Evolutionary conservation across 495 filamentous ascomycete species (phyloP).

Genomic region (Aspergillus nanangensis): DNA sequence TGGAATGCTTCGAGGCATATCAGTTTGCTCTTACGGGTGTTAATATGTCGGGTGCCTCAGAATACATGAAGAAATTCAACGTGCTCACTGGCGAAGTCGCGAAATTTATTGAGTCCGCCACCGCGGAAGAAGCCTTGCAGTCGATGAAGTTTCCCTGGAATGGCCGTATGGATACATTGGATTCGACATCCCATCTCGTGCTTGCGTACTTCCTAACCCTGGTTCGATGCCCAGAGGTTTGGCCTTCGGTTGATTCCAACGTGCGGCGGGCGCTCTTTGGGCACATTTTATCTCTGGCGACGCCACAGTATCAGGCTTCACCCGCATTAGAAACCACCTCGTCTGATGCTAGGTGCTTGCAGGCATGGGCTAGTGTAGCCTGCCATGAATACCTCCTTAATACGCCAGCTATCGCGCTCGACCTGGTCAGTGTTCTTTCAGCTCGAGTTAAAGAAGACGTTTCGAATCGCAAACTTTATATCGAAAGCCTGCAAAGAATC

Average conservation of each 20-base stretch:
- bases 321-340: conserved; percentile 25
- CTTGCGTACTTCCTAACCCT: conserved; percentile 35
- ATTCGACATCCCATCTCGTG: conserved; percentile 25
- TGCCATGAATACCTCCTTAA: conserved; percentile 43
- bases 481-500: conserved; percentile 39
- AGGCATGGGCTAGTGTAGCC: conserved; percentile 39
- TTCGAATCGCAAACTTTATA: conserved; percentile 26
- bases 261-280: conserved; percentile 27
- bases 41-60: conserved; percentile 15
- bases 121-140: conserved; percentile 21
- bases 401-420: conserved; percentile 28
- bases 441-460: conserved; percentile 27
- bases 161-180: conserved; percentile 32
- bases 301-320: conserved; percentile 27
- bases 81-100: conserved; percentile 23
- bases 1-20: conserved; percentile 41
- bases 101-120: conserved; percentile 24
- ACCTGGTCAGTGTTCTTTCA: conserved; percentile 32
- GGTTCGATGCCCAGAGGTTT: conserved; percentile 27
- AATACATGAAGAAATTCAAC: conserved; percentile 18
- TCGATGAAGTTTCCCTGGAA: conserved; percentile 35
- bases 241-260: conserved; percentile 24
- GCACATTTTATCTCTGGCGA: conserved; percentile 34
- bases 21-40: conserved; percentile 28
- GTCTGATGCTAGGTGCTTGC: conserved; percentile 30